Percentiles rank a stretch among this genome's conserved stretches.
phyloP scores from a whole-genome alignment of 345 rosid genomes.

The Punica granatum region DNA sequence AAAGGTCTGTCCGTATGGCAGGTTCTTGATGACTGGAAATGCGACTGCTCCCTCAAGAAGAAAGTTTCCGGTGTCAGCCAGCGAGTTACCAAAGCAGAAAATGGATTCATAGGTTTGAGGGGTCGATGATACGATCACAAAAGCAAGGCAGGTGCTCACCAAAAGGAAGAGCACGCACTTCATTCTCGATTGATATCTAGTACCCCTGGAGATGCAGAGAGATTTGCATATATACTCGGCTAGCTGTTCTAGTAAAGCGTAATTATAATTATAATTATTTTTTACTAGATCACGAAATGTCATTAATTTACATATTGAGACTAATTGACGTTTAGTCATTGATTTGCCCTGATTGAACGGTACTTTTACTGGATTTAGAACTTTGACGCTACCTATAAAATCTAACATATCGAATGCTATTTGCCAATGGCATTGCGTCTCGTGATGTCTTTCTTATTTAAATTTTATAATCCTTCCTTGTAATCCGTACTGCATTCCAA shows the following conservation, averaged over 20 bases:
- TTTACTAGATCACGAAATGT: no score
- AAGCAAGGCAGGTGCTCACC: background rate
- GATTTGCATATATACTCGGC: background rate
- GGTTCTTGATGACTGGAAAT: slow-evolving; percentile 38
- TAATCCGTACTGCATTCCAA: no score
- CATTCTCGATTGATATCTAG: background rate
- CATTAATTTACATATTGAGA: no score
- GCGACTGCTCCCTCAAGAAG: slow-evolving; percentile 36
- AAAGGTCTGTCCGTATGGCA: slow-evolving; percentile 57
- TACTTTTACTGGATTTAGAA: no score
- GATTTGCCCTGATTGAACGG: no score
- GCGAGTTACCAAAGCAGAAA: slow-evolving; percentile 78
- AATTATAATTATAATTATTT: no score
- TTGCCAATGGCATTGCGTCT: no score
- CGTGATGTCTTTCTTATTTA: no score
- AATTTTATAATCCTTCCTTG: no score
- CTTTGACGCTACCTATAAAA: no score
- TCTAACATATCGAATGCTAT: no score
- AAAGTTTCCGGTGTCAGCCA: slow-evolving; percentile 66
- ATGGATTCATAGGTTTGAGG: slow-evolving; percentile 38
- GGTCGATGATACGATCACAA: background rate
- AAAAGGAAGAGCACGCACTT: background rate
- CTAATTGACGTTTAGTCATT: no score
- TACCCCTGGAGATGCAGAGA: background rate
- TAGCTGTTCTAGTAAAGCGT: background rate